Evolutionary conservation across 176 grass and related monocot genomes (phyloP).

Genomic region (Eleusine coracana): DNA sequence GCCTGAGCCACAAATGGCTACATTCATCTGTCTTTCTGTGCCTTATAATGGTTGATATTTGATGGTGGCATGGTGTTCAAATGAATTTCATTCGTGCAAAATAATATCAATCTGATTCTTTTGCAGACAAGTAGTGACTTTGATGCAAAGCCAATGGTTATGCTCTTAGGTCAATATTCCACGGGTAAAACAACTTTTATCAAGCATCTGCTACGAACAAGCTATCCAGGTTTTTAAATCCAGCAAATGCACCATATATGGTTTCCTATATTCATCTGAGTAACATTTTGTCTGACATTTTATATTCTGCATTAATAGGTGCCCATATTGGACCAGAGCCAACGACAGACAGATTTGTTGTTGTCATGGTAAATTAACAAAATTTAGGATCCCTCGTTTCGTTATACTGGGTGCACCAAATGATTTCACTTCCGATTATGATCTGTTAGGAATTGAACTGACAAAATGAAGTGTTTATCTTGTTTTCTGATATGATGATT

Average conservation of each 20-base stretch:
- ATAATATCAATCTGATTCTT: constrained; percentile 19
- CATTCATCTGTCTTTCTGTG: constrained; percentile 1
- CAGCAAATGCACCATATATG: constrained; percentile 7
- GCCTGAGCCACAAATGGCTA: neutral
- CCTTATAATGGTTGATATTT: neutral
- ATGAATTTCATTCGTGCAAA: constrained; percentile 21
- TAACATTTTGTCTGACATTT: constrained; percentile 38
- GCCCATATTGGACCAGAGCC: constrained; percentile 99
- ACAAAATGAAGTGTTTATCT: neutral
- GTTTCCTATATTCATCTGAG: neutral
- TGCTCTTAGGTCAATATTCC: constrained; percentile 99
- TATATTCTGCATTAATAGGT: constrained; percentile 57
- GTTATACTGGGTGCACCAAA: constrained; percentile 11
- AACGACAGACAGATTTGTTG: constrained; percentile 98
- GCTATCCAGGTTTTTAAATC: constrained; percentile 83
- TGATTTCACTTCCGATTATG: constrained; percentile 3
- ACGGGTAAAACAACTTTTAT: constrained; percentile 99
- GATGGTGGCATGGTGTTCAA: constrained; percentile 14
- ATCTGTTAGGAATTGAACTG: constrained; percentile 14
- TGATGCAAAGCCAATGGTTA: constrained; percentile 99
- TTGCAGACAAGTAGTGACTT: constrained; percentile 96
- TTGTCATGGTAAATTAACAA: constrained; percentile 85
- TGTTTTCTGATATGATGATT: constrained; percentile 10
- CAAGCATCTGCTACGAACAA: constrained; percentile 83
- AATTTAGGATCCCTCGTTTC: constrained; percentile 14